Evolutionary conservation across 1,284 basidiomycete species (phyloP), one percentile per base, ranked within the genome.

Genomic region (Cryptococcus sp.): DNA sequence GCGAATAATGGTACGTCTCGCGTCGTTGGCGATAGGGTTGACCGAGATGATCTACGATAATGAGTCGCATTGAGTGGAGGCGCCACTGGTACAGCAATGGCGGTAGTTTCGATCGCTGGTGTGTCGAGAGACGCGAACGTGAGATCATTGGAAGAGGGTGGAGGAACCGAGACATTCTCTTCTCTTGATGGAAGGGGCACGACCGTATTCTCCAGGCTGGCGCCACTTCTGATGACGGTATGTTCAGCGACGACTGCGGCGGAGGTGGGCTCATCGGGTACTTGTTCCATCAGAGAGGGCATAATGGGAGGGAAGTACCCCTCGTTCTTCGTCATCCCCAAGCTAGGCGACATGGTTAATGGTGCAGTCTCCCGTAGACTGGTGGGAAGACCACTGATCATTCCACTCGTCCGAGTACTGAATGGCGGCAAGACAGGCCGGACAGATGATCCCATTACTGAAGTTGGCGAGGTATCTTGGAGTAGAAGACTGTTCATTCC

Each of bases 1-100:
- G 40, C 46, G 36, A 59, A 64, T 18, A 53, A 7, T 3, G 55
- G 51, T 2, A n/a, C 24, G n/a, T 32, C 47, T 7, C 14, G 44
- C 32, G 13, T 24, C 13, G n/a, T 31, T 24, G 43, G 37, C 22
- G 48, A 18, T 31, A 46, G 2, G 41, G 32, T 22, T 13, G 39
- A 4, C 21, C 40, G 16, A 39, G 9, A 37, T n/a, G 36, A 13
- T 5, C 7, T 32, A 45, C 44, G 40, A 44, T 23, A 18, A 25
- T 50, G 49, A 14, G 22, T 24, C 18, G 37, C 23, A 25, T 41
- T 13, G 11, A 21, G 10, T 24, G 43, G 39, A 10, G 18, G 11
- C 10, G 39, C 32, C 16, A 16, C 16, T 16, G 32, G 32, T 16
- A 16, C 32, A 16, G 16, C 10, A 9, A 9, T 34, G 9, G 32